Evolutionary conservation across 768 basidiomycete species (phyloP), one percentile per base, ranked within the genome.

Genomic region (Steccherinum ochraceum): DNA sequence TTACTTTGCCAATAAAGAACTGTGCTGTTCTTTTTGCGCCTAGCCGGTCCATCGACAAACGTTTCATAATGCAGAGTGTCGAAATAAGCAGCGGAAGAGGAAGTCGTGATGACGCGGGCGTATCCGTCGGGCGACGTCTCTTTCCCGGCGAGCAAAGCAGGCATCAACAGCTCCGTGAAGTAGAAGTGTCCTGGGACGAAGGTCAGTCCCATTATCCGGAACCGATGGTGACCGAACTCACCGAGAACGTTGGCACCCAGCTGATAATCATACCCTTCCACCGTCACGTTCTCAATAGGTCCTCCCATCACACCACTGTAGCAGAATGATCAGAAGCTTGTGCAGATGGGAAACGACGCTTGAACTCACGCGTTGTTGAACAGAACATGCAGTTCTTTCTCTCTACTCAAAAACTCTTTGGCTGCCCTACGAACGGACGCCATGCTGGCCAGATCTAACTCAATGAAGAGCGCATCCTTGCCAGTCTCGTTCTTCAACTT

Each of bases 171-270:
- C 41, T 69, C 67, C 1, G 81, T 83, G 51, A 85, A 72, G 54
- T 76, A 71, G 56, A 76, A 80, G 60, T 80, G 85, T 3, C 83
- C 82, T 80, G 50, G 2, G 26, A 25, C 11, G 35, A 27, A 24
- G 24, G 13, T 1, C 12, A 41, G n/a, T 13, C 19, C 19, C 41
- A 18, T 23, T 10, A 18, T 7, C 7, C 41, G 7, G 10, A 7
- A 43, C 19, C n/a, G 7, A 43, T 5, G n/a, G 19, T 18, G 18
- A n/a, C 18, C n/a, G 7, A 26, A 40, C 60, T 25, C 53, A 72
- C 79, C 78, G 12, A 81, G 52, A n/a, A 76, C 76, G 54, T 83
- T 81, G 1, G 73, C 76, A 12, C 77, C 80, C 47, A 78, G 83
- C 49, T 77, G 74, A 20, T 77, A 58, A 57, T 81, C 81, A 51